These are phyloP conservation scores for Dysphania ambrosioides DNA, from an alignment of 148 eudicot genomes.

Conservation along the genomic window DNA sequence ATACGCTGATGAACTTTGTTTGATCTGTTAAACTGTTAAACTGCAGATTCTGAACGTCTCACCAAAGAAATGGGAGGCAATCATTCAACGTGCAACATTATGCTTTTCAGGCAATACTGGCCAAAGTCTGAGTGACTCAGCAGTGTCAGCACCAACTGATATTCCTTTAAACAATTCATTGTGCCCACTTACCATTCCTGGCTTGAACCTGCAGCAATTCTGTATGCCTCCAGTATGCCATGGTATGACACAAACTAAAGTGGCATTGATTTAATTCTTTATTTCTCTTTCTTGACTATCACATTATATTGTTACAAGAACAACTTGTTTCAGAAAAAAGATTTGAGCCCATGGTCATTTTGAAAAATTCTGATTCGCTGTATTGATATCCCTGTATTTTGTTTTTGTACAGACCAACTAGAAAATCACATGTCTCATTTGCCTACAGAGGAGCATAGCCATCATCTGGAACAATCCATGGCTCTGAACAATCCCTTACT, in stretches of 20 bases:
- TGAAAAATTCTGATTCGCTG: too few species aligned
- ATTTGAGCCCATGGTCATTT: too few species aligned
- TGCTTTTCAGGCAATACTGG: background rate
- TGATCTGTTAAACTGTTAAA: background rate
- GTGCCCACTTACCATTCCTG: background rate
- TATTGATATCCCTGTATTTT: background rate
- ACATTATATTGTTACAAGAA: too few species aligned
- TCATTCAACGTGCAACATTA: background rate
- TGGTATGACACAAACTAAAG: too few species aligned
- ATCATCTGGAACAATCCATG: background rate
- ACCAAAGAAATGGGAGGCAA: conserved; percentile 5
- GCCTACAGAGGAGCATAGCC: background rate
- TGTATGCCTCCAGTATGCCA: too few species aligned
- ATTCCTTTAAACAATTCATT: background rate
- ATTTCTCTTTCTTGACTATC: too few species aligned
- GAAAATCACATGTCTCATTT: background rate
- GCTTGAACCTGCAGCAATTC: background rate
- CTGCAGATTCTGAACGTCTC: conserved; percentile 29
- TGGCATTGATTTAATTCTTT: background rate
- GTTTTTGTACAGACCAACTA: conserved; percentile 6
- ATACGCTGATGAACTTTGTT: background rate
- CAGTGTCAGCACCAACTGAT: background rate
- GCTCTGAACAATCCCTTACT: background rate
- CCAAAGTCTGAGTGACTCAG: background rate
- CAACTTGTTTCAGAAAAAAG: too few species aligned